Percentiles rank a stretch among this genome's conserved stretches.
These are phyloP conservation scores for Prunus dulcis DNA, from an alignment of 306 rosid genomes.

Conservation along the genomic window DNA sequence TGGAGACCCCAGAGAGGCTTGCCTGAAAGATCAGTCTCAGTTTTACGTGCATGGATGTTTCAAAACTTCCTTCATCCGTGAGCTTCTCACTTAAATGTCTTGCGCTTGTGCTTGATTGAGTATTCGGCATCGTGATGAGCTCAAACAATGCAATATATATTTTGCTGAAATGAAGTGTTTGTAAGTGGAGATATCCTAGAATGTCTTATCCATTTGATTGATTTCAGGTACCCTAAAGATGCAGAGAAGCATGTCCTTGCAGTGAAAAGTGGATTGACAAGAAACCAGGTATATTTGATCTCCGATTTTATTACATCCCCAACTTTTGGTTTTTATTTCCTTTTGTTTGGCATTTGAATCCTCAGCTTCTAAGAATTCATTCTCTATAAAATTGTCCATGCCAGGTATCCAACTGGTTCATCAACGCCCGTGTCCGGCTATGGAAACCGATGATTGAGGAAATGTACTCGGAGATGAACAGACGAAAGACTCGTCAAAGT, in stretches of 20 bases:
- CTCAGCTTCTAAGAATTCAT: background rate
- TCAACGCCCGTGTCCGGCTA: conserved; percentile 86
- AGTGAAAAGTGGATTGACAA: conserved; percentile 83
- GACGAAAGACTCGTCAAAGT: conserved; percentile 46
- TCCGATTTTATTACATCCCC: background rate
- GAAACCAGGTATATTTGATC: conserved; percentile 70
- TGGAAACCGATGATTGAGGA: conserved; percentile 99
- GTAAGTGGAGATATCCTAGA: background rate
- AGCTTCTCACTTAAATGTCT: conserved; percentile 20
- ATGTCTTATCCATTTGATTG: conserved; percentile 9
- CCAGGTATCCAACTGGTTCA: conserved; percentile 95
- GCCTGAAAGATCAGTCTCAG: conserved; percentile 93
- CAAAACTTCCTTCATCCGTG: conserved; percentile 98
- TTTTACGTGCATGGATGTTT: conserved; percentile 90
- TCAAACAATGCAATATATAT: background rate
- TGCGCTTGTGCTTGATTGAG: background rate
- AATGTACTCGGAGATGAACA: conserved; percentile 88
- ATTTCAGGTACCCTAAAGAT: conserved; percentile 94
- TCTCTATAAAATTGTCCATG: background rate
- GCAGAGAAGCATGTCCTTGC: conserved; percentile 95
- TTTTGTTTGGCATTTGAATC: background rate
- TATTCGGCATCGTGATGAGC: background rate
- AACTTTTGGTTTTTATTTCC: no score
- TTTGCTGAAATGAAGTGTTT: background rate
- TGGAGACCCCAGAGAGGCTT: conserved; percentile 99